These are phyloP conservation scores for Phytophthora quininea DNA, from an alignment of 352 stramenopile species.

Conservation along the genomic window DNA sequence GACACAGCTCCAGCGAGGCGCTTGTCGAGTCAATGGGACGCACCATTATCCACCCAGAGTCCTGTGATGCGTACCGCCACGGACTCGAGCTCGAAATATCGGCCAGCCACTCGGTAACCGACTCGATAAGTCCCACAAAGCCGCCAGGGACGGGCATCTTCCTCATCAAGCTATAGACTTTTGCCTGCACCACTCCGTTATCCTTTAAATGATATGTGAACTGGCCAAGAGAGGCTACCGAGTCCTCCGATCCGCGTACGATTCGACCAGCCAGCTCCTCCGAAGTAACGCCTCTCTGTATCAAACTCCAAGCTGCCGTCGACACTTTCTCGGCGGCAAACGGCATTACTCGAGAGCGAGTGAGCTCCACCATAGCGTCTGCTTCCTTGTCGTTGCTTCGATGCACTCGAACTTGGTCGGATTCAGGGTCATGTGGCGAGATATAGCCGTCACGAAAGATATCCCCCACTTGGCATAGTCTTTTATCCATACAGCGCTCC, in stretches of 20 bases:
- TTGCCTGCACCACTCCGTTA: conserved; percentile 14
- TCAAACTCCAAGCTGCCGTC: conserved; percentile 12
- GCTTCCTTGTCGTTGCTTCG: conserved; percentile 6
- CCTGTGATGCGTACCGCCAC: conserved; percentile 19
- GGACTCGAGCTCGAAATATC: conserved; percentile 6
- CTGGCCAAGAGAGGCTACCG: conserved; percentile 13
- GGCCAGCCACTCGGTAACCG: conserved; percentile 17
- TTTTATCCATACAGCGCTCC: conserved; percentile 8
- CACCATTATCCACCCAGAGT: conserved; percentile 22
- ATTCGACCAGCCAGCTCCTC: conserved; percentile 7
- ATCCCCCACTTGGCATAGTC: conserved; percentile 2
- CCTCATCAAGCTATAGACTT: conserved; percentile 14
- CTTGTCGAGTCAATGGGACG: conserved; percentile 1
- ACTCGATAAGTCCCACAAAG: conserved; percentile 20
- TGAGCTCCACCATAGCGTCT: conserved; percentile 18
- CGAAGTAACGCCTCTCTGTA: conserved; percentile 8
- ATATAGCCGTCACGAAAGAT: neutral
- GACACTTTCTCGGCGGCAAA: conserved; percentile 13
- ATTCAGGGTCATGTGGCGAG: neutral
- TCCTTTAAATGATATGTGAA: conserved; percentile 2
- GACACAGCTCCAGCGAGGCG: conserved; percentile 6
- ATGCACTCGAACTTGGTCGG: conserved; percentile 21
- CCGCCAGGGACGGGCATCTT: conserved; percentile 13
- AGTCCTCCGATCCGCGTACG: conserved; percentile 1
- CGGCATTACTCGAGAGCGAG: conserved; percentile 15